Base-by-base conservation (phyloP, 495 filamentous ascomycete genomes). In the Podospora fimiseda region DNA sequence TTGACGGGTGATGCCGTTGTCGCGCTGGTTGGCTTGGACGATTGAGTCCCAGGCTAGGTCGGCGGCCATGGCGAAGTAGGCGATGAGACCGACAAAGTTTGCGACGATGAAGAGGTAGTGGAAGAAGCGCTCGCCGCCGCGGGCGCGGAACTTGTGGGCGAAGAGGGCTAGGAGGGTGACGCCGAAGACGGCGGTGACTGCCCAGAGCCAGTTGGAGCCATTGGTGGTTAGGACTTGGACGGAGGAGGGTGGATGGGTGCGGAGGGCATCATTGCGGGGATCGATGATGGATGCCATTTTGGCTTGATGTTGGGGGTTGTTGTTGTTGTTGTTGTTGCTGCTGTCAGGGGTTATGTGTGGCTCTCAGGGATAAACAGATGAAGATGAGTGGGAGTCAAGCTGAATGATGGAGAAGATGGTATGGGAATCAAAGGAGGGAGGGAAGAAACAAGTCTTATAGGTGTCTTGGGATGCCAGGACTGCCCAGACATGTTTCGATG, bases 21-120 rank as follows among this genome's bases (percentile, higher is more conserved):
- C 36, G 38, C 55, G 55, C 51, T 65, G 60, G 62, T 72, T 69
- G 47, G 62, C 50, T n/a, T 70, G 62, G 9, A 2, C 20, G 56
- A 75, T 39, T 15, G 62, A 48, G 8, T 42, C 52, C 53, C 51
- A 77, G 54, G 59, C 73, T 13, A 77, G 66, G 58, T 76, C 70
- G 2, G 71, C 69, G 30, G 70, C 73, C 53, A 63, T 56, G 54
- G 73, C 72, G 53, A 58, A 77, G 65, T 76, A 77, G 43, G 67
- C 52, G 56, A 76, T 69, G 27, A 70, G 56, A 41, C 74, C 76
- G 52, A 69, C 66, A 16, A 78, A 68, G 48, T 65, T 65, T 38
- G 73, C 69, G 43, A 79, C 63, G 48, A 65, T 72, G 63, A 76
- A 80, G 50, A 79, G 61, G 54, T 78, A 77, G 63, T 80, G 76